These are phyloP conservation scores for Apiospora malaysiana DNA, from an alignment of 2,329 filamentous ascomycete species.

Conservation along the genomic window DNA sequence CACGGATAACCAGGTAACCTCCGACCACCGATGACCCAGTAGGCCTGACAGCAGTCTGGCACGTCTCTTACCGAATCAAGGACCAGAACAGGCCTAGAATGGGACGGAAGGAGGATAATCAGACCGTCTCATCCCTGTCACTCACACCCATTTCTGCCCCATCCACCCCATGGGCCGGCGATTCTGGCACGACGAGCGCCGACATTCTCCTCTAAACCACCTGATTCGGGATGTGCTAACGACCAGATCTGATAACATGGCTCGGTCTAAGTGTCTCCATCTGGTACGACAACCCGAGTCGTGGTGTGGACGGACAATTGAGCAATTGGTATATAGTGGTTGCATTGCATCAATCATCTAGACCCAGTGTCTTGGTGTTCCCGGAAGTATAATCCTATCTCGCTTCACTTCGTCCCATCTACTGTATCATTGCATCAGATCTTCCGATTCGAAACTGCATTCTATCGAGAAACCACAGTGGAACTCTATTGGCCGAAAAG, in stretches of 20 bases:
- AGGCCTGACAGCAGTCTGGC: too few species aligned
- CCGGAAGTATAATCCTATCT: neutral
- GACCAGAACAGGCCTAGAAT: too few species aligned
- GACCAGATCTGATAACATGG: constrained; percentile 1
- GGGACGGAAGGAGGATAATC: neutral
- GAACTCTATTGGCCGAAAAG: neutral
- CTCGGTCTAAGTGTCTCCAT: neutral
- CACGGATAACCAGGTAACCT: neutral
- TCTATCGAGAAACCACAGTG: neutral
- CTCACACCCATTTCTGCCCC: neutral
- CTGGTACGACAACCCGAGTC: neutral
- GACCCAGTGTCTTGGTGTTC: neutral
- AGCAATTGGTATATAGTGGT: neutral
- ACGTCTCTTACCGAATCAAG: too few species aligned
- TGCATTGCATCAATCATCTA: neutral
- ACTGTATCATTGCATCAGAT: neutral
- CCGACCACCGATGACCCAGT: neutral
- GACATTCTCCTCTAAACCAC: neutral
- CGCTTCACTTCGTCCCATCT: neutral
- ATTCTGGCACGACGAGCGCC: neutral
- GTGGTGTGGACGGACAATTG: neutral
- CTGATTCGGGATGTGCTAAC: neutral
- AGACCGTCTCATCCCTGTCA: neutral
- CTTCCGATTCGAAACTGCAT: neutral
- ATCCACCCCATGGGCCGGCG: neutral